These are phyloP conservation scores for Pythium apleroticum DNA, from an alignment of 352 stramenopile species.

Conservation along the genomic window DNA sequence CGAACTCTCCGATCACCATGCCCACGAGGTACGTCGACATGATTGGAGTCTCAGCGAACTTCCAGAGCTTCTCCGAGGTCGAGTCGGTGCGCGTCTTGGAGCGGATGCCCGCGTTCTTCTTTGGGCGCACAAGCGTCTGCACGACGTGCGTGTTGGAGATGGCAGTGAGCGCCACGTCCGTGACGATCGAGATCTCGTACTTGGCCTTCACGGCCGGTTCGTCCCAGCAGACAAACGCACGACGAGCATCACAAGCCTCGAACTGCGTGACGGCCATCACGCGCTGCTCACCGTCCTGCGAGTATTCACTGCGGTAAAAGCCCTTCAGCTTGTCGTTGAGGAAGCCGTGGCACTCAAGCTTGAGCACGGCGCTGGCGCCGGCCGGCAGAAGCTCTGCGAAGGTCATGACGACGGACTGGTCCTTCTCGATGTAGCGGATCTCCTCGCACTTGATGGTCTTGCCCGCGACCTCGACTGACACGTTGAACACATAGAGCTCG, in stretches of 20 bases:
- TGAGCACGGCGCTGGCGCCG: conserved; percentile 31
- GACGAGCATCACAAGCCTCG: conserved; percentile 86
- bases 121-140: conserved; percentile 62
- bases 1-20: conserved; percentile 96
- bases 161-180: conserved; percentile 87
- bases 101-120: conserved; percentile 59
- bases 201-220: conserved; percentile 96
- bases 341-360: conserved; percentile 58
- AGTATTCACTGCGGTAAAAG: conserved; percentile 96
- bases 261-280: conserved; percentile 94
- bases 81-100: conserved; percentile 34
- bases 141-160: conserved; percentile 97
- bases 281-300: conserved; percentile 87
- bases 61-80: conserved; percentile 65
- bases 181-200: conserved; percentile 92
- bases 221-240: conserved; percentile 98
- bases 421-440: conserved; percentile 52
- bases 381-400: conserved; percentile 49
- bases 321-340: conserved; percentile 94
- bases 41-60: conserved; percentile 91
- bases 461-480: conserved; percentile 46
- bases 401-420: conserved; percentile 58
- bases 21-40: conserved; percentile 97
- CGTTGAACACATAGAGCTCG: conserved; percentile 88
- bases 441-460: conserved; percentile 45